phyloP scores from a whole-genome alignment of 2,329 filamentous ascomycete species.

The Aspergillus caelatus region DNA sequence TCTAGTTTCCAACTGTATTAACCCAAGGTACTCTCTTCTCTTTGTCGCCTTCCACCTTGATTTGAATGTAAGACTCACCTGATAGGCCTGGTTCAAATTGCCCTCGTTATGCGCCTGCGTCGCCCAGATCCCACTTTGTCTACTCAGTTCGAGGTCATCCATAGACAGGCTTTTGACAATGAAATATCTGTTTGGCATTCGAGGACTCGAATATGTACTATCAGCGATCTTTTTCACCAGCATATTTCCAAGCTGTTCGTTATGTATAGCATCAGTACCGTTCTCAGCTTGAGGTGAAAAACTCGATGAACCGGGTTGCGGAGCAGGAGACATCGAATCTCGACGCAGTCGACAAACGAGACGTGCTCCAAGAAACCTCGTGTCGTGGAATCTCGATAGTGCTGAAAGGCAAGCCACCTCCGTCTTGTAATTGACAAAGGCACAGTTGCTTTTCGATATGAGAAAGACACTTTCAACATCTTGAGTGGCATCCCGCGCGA shows the following conservation, averaged over 20 bases:
- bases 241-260: background rate
- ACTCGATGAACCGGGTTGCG: conserved; percentile 25
- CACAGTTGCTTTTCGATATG: conserved; percentile 96
- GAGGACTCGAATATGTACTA: conserved; percentile 20
- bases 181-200: conserved; percentile 76
- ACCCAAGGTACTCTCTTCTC: background rate
- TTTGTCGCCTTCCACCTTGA: background rate
- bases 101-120: conserved; percentile 93
- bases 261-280: conserved; percentile 7
- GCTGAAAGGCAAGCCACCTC: conserved; percentile 75
- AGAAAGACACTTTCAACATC: conserved; percentile 88
- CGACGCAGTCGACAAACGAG: conserved; percentile 81
- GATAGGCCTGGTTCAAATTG: conserved; percentile 78
- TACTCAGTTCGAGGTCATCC: conserved; percentile 85
- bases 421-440: conserved; percentile 91
- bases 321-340: conserved; percentile 48
- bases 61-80: conserved; percentile 55
- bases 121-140: conserved; percentile 87
- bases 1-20: conserved; percentile 49
- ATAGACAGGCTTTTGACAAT: conserved; percentile 90
- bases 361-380: conserved; percentile 80
- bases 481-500: conserved; percentile 73
- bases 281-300: conserved; percentile 44
- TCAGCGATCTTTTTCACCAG: conserved; percentile 3
- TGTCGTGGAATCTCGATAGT: conserved; percentile 85